Base-by-base conservation (phyloP, 208 protist species). In the Crithidia brevicula region DNA sequence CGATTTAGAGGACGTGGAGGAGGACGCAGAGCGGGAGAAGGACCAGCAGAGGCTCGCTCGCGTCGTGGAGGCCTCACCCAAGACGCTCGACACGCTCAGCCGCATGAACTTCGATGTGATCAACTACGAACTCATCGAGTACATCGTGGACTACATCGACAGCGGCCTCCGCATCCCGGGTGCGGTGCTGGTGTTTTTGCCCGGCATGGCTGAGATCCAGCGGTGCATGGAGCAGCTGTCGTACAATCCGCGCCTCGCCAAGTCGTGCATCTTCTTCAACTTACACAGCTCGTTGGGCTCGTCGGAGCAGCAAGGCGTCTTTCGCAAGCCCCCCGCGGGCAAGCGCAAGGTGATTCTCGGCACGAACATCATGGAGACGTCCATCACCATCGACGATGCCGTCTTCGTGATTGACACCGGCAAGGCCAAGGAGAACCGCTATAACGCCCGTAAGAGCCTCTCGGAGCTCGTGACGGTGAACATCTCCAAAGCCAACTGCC, bases 291-390 rank as follows among this genome's bases (percentile, higher is more conserved):
- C 94, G 8, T 72, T 99, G 8, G 86, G 94, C 9, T 93, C 86
- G 15, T 75, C 82, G 22, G 89, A 98, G 52, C 98, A 99, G 81
- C 85, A 98, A 52, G 81, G 74, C 20, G 94, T 99, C 7, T 99
- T 99, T 74, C 67, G 91, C 25, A 66, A 72, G 7, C 87, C 95
- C 5, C 94, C 94, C 22, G 56, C 66, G 23, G 93, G 93, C 18
- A 91, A 93, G 61, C 80, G 97, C 40, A 99, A 99, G 81, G 82
- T 99, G 31, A 92, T 99, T 23, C 79, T 99, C 6, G 87, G 92
- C 36, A 99, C 98, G 7, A 99, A 99, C 82, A 99, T 99, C 67
- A 98, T 98, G 72, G 98, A 99, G 68, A 99, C 98, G 1, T 98
- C 93, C 43, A 93, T 99, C 56, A 99, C 98, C 30, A 99, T 99